Evolutionary conservation across 768 basidiomycete genomes (phyloP), one percentile per base, ranked within the genome.

Genomic region (Hydnomerulius pinastri): DNA sequence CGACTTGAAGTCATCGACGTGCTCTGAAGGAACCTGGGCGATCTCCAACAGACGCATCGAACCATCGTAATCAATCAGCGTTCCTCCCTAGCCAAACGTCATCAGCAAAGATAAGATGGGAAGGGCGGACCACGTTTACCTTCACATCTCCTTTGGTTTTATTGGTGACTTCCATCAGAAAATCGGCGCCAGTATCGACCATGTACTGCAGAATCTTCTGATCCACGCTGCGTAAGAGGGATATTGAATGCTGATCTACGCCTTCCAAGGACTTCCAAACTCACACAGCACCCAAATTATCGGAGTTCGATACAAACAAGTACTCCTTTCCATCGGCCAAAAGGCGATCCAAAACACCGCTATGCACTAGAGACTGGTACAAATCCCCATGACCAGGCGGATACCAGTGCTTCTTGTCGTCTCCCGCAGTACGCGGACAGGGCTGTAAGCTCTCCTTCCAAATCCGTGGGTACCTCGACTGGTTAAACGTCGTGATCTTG

Each of bases 331-430:
- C 95, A 57, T 91, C 88, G 10, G 86, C 76, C 48, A 98, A 73
- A 36, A 98, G 81, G 72, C 91, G 86, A 65, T 96, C 92, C 56
- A 98, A 79, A 44, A 94, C 84, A 55, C 95, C 93, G 20, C 89
- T 92, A 72, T 94, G 93, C 63, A 83, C 72, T 55, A 98, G 78
- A 29, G 94, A 92, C 61, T 95, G 92, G 76, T 94, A 98, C 63
- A 98, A 74, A 71, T 98, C 94, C 67, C 95, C 94, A 76, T 98
- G 95, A 59, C 95, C 94, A 43, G 95, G 92, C 47, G 95, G 93
- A 78, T 97, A 98, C 93, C 95, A 98, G 72, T 84, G 75, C 66
- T 82, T 82, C 80, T 96, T 93, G 77, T 95, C 89, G 60, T 87
- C 87, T 49, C 81, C 79, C 30, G 85, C 85, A 40, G 80, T 77